Conservation (phyloP, 2,329 filamentous ascomycete genomes). For the Exophiala dermatitidis region DNA sequence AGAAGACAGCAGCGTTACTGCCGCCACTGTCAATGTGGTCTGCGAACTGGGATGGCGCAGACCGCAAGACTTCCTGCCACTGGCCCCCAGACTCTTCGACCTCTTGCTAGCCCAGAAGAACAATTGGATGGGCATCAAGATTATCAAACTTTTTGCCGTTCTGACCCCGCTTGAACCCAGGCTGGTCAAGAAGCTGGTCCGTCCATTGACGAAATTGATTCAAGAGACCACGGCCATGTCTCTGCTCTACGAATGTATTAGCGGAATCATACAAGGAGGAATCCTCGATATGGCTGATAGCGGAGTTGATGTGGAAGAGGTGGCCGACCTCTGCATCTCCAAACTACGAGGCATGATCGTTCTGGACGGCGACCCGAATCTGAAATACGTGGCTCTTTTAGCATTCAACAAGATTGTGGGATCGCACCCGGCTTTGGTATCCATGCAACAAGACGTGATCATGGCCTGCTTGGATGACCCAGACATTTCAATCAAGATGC, state of each 20-base stretch:
- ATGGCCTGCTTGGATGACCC: slow-evolving; percentile 91
- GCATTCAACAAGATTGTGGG: slow-evolving; percentile 92
- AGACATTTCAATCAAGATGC: slow-evolving; percentile 90
- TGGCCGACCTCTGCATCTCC: slow-evolving; percentile 82
- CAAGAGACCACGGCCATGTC: slow-evolving; percentile 96
- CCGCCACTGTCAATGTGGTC: slow-evolving; percentile 92
- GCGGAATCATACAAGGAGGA: slow-evolving; percentile 93
- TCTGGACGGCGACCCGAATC: slow-evolving; percentile 84
- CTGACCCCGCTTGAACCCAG: slow-evolving; percentile 87
- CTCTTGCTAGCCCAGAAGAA: slow-evolving; percentile 85
- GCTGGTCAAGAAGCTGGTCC: slow-evolving; percentile 81
- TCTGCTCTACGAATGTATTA: slow-evolving; percentile 96
- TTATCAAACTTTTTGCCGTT: slow-evolving; percentile 98
- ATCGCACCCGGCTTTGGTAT: slow-evolving; percentile 81
- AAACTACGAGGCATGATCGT: slow-evolving; percentile 93
- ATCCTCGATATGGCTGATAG: slow-evolving; percentile 80
- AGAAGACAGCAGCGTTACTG: slow-evolving; percentile 88
- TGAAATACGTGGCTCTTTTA: slow-evolving; percentile 93
- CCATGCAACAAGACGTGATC: slow-evolving; percentile 91
- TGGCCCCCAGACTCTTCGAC: slow-evolving; percentile 87
- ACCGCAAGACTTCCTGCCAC: slow-evolving; percentile 84
- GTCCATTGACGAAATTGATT: slow-evolving; percentile 86
- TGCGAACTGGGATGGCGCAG: slow-evolving; percentile 93
- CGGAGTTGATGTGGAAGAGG: slow-evolving; percentile 75
- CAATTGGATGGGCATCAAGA: slow-evolving; percentile 99